Evolutionary conservation across 2,329 filamentous ascomycete genomes (phyloP).

Genomic region (Mollisiaceae sp.): DNA sequence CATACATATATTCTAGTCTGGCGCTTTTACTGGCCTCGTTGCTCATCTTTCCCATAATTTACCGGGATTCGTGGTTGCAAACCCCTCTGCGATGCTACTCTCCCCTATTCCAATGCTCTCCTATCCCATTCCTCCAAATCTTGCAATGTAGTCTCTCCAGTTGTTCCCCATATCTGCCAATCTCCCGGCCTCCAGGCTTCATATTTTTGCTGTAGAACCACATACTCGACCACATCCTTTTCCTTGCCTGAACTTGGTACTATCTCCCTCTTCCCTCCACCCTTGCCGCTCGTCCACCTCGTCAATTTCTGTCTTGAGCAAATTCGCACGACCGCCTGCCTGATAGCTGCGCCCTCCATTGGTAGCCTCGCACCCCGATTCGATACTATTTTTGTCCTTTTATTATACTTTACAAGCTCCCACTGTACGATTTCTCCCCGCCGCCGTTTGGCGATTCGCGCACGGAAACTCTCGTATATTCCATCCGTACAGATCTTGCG

Average conservation of each 20-base stretch:
- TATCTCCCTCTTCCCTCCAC: slow-evolving; percentile 46
- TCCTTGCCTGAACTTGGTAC: slow-evolving; percentile 55
- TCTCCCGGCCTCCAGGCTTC: slow-evolving; percentile 48
- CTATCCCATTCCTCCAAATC: slow-evolving; percentile 32
- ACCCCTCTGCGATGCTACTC: too few species aligned
- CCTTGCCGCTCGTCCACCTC: slow-evolving; percentile 40
- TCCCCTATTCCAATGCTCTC: slow-evolving; percentile 9
- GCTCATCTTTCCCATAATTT: neutral
- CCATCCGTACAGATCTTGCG: slow-evolving; percentile 58
- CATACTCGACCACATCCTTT: slow-evolving; percentile 64
- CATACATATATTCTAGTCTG: neutral
- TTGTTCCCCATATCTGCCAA: slow-evolving; percentile 71
- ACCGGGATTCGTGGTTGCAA: too few species aligned
- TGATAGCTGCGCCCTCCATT: slow-evolving; percentile 50
- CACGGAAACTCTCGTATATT: slow-evolving; percentile 56
- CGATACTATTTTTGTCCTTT: slow-evolving; percentile 47
- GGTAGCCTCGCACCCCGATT: slow-evolving; percentile 58
- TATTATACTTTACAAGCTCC: slow-evolving; percentile 59
- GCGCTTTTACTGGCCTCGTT: too few species aligned
- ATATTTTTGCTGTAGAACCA: slow-evolving; percentile 63
- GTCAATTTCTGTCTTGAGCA: slow-evolving; percentile 59
- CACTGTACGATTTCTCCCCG: slow-evolving; percentile 53
- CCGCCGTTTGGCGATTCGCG: slow-evolving; percentile 58
- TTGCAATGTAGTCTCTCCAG: slow-evolving; percentile 56
- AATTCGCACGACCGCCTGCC: slow-evolving; percentile 67